Evolutionary conservation across 1,284 basidiomycete genomes (phyloP).

Genomic region (Fistulina hepatica): DNA sequence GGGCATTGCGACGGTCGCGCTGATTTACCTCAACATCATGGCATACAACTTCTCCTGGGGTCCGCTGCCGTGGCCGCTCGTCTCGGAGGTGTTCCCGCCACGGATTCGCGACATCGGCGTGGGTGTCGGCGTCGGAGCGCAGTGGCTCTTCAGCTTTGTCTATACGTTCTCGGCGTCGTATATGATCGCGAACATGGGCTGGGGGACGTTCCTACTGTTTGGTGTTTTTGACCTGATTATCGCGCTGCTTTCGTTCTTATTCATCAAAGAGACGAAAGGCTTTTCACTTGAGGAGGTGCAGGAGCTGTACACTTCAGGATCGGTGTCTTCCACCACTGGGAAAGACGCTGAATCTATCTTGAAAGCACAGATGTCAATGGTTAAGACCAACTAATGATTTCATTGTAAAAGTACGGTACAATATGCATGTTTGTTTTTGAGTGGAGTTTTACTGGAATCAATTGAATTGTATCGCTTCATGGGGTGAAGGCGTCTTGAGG

Average conservation of each 20-base stretch:
- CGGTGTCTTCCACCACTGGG: no score
- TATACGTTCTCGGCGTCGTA: conserved; percentile 10
- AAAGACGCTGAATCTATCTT: no score
- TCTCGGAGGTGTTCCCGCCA: not conserved
- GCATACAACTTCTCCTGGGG: conserved; percentile 12
- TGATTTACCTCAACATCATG: conserved; percentile 10
- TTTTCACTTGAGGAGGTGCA: conserved; percentile 10
- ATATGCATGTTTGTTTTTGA: no score
- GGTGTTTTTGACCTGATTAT: conserved; percentile 8
- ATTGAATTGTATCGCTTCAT: no score
- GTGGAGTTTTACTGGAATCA: no score
- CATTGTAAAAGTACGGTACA: no score
- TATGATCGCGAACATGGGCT: conserved; percentile 9
- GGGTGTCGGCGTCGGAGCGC: conserved; percentile 8
- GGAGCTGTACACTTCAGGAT: conserved; percentile 1
- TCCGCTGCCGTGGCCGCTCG: conserved; percentile 8
- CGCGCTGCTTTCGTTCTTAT: conserved; percentile 7
- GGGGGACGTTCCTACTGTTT: conserved; percentile 9
- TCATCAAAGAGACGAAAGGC: conserved; percentile 9
- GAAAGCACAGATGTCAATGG: no score
- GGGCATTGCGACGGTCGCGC: conserved; percentile 5
- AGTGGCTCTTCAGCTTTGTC: conserved; percentile 10
- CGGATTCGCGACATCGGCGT: conserved; percentile 1
- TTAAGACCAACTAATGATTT: no score
- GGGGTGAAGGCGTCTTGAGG: no score